Base-by-base conservation (phyloP, 305 asterid species). In the Solanum hybrid region DNA sequence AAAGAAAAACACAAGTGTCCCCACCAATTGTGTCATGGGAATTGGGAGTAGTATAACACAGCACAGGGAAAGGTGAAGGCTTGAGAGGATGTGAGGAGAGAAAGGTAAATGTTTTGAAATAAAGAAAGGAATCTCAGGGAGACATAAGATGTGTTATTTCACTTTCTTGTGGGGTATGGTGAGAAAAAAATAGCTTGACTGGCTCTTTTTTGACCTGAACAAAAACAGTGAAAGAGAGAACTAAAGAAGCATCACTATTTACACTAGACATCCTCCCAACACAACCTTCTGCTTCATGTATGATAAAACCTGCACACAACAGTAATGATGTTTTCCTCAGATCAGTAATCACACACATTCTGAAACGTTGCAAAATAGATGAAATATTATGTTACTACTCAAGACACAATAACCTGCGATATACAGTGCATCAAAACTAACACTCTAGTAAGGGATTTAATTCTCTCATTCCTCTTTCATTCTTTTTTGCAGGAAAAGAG, bases 141-240 rank as follows among this genome's bases (percentile, higher is more conserved):
- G 95, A 92, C 95, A 93, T 40, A 12, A 88, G 88, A 85, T 88
- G 89, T 91, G 96, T 92, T 77, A 64, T 84, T 92, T 94, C 93
- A 91, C 95, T 94, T 94, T 94, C 94, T 81, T 84, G 95, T 91
- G 94, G 94, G 94, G 93, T 76, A 87, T 73, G 86, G 89, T 87
- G 90, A 88, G 91, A 92, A 93, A 90, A 90, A 86, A 84, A 69
- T 91, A 75, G 90, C 35, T 78, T 82, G 91, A 86, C 90, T 90
- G 86, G 90, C 91, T 89, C 89, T 88, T 91, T 92, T 91, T 90
- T 89, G 92, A 91, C 93, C 89, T 82, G 87, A 88, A 92, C 85
- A 89, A 51, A 38, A 73, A 79, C 51, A 66, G 79, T 88, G 88
- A 90, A 38, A 73, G 36, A 82, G 87, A 84, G 73, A 84, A 84